phyloP scores from a whole-genome alignment of 768 basidiomycete genomes.

The Suillus ampliporus region DNA sequence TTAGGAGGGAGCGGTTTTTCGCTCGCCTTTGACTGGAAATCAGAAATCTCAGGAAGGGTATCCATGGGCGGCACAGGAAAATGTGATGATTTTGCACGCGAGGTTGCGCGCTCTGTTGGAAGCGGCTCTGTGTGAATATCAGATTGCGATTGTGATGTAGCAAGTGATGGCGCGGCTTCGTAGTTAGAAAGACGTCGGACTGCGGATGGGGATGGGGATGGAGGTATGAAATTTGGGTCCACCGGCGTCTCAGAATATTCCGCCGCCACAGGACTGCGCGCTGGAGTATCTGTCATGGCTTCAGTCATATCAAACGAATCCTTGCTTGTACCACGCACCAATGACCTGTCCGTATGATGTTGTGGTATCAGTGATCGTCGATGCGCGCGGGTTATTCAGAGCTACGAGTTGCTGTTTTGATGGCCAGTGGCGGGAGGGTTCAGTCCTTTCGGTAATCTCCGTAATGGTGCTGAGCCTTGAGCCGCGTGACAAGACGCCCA shows the following conservation, averaged over 20 bases:
- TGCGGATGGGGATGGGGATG: conserved; percentile 73
- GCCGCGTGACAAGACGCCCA: conserved; percentile 37
- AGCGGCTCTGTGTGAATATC: conserved; percentile 15
- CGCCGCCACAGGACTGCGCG: conserved; percentile 8
- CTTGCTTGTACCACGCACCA: conserved; percentile 44
- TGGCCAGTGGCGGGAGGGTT: conserved; percentile 55
- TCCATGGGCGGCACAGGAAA: conserved; percentile 52
- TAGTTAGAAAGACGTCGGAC: conserved; percentile 62
- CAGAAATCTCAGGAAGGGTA: conserved; percentile 60
- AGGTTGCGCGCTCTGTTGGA: conserved; percentile 39
- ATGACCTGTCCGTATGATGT: conserved; percentile 71
- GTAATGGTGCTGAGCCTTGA: conserved; percentile 66
- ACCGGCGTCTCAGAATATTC: conserved; percentile 24
- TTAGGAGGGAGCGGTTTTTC: conserved; percentile 30
- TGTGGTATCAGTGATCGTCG: conserved; percentile 39
- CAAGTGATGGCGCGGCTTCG: conserved; percentile 61
- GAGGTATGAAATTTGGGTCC: conserved; percentile 64
- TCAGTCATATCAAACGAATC: conserved; percentile 11
- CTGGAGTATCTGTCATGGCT: conserved; percentile 24
- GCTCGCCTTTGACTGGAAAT: conserved; percentile 54
- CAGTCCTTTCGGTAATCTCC: conserved; percentile 70
- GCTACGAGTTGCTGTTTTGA: conserved; percentile 45
- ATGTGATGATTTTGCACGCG: conserved; percentile 48
- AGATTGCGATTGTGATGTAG: conserved; percentile 48
- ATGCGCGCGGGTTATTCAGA: conserved; percentile 47